Evolutionary conservation across 179 eudicot genomes (phyloP), one percentile per base, ranked within the genome.

Genomic region (Nepenthes alata): DNA sequence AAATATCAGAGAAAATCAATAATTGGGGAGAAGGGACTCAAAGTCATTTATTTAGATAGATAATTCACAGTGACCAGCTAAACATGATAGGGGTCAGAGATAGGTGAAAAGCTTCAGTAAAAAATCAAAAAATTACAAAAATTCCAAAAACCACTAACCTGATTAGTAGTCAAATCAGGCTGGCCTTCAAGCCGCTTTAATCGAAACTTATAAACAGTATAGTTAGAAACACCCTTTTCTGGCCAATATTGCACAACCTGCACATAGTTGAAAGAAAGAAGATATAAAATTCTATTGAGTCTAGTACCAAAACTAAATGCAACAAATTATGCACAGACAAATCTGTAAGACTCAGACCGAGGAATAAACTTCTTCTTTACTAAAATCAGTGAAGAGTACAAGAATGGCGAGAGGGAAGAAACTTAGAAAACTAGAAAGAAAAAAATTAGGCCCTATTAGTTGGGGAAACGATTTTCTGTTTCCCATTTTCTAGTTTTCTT

Each of bases 221-320:
- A 86, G 2, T 95, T 95, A 35, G 91, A 84, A n/a, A 84, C 70
- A 6, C 96, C 95, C 66, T 74, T 81, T 53, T 89, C 96, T 11
- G 91, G 87, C 96, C 96, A 89, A 45, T 76, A 84, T 0, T 76
- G 66, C 3, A 59, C 70, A 60, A 89, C 91, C 97, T 89, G 73
- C 68, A 36, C 55, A 49, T 35, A 58, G 36, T 41, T 53, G 2
- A 13, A 41, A 66, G 8, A 13, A 41, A 66, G 5, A 13, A 39
- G 35, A 16, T 45, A 62, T 16, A 48, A 1, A 59, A 11, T 48
- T 64, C 16, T 10, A n/a, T 3, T n/a, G 5, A 52, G 16, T 52
- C 15, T 11, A 12, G 55, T 2, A 15, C 16, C 55, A 52, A 52
- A 52, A 6, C 5, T 13, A n/a, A 11, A n/a, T 13, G 5, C 55